Evolutionary conservation across 2,329 filamentous ascomycete species (phyloP), one percentile per base, ranked within the genome.

Genomic region (Nannizzia gypsea): DNA sequence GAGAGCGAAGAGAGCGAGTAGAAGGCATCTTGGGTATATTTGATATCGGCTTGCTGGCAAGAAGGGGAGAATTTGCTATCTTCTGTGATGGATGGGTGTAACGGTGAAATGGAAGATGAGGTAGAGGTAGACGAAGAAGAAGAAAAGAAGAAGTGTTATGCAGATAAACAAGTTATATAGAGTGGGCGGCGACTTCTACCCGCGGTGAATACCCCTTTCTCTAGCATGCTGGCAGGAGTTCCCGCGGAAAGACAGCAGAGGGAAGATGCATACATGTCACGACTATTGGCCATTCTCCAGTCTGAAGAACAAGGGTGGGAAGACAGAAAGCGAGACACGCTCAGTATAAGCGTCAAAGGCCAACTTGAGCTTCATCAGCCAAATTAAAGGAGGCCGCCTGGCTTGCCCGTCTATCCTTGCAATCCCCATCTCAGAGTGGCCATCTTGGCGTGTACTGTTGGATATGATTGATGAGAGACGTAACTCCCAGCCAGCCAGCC

Each of bases 1-100:
- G 72, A 62, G 71, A 69, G 63, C 74, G 74, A 60, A 71, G 69
- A 58, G 73, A 72, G 60, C 74, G 74, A 64, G 71, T 70, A 56
- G 70, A 65, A 58, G 69, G 64, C 74, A 76, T 75, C 56, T 55
- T 56, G 20, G 26, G 28, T 56, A 56, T 52, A 52, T 20, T 40
- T 46, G 42, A 24, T 46, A 46, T 36, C 9, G 31, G 31, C 31
- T 13, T 36, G 31, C 20, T 42, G 38, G 5, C 15, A 17, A n/a
- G n/a, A n/a, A n/a, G 38, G 38, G n/a, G n/a, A 6, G 4, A n/a
- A 13, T 11, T 13, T n/a, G 42, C 17, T 46, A 22, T 46, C 15
- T 2, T 44, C 9, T 13, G 9, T 36, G 31, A 17, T 20, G 38
- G 38, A 42, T 42, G 15, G 38, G n/a, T 42, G 15, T 42, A 15